Evolutionary conservation across 2,329 filamentous ascomycete genomes (phyloP), one percentile per base, ranked within the genome.

Genomic region (Pseudogymnoascus pannorum): DNA sequence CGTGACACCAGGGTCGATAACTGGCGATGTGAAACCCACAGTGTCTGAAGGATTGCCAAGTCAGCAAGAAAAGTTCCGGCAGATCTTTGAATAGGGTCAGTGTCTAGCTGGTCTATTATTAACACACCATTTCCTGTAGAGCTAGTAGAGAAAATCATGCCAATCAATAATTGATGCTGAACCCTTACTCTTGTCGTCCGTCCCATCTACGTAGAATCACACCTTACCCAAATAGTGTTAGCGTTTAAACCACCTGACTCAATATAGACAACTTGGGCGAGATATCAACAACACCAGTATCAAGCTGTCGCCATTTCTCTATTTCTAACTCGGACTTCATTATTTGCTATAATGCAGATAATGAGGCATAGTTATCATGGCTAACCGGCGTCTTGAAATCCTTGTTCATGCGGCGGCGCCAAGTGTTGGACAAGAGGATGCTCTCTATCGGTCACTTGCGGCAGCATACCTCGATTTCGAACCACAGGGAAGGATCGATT

Each of bases 331-430:
- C 12, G 16, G 31, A 7, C 48, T 20, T 14, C n/a, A 31, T 31
- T 7, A 14, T 9, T 18, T 54, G 48, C 16, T 31, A 54, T 33
- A 12, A 54, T 54, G 48, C 48, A 3, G 9, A 31, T 31, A 31
- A 14, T 31, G 14, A 31, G 26, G 3, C 5, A 9, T 20, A 31
- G 9, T 54, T 54, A 54, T 31, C 5, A 54, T 54, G 48, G 48
- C 24, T 14, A 54, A 54, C 48, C 26, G 26, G 16, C 48, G 48
- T 33, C 48, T 72, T 58, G 70, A 73, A 62, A 71, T 73, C 54
- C 64, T 73, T 57, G 67, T 73, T 38, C 71, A 72, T 58, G 67
- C 65, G 18, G 62, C 68, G 18, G 71, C 71, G 31, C 68, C 68
- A 60, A 72, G 71, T 61, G 31, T 58, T 40, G 69, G 67, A 11